A percentile compares a stretch with the other conserved stretches of the same genome.
These are phyloP conservation scores for Hymenotorrendiella dingleyae DNA, from an alignment of 2,329 filamentous ascomycete species.

Conservation along the genomic window DNA sequence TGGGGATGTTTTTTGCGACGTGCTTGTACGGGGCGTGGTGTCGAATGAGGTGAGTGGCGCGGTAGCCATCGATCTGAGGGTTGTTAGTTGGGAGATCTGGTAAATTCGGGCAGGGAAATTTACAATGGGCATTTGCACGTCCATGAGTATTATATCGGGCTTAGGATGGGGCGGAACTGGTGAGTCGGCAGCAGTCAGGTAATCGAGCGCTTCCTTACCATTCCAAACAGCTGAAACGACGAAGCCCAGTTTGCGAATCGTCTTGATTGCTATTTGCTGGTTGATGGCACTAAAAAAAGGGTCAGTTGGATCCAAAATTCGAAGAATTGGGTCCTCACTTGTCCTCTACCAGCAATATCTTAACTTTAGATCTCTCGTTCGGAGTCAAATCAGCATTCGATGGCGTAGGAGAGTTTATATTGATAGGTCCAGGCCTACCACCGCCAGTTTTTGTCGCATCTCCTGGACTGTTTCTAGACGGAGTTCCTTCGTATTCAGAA, in stretches of 20 bases:
- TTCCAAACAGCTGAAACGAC: slow-evolving; percentile 68
- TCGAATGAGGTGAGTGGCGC: slow-evolving; percentile 66
- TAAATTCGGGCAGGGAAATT: too few species aligned
- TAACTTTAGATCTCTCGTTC: slow-evolving; percentile 54
- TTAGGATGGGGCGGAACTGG: slow-evolving; percentile 21
- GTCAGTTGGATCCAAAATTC: too few species aligned
- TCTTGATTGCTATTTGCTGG: slow-evolving; percentile 70
- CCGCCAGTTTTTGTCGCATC: slow-evolving; percentile 7
- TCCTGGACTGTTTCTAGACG: slow-evolving; percentile 31
- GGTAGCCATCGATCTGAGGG: slow-evolving; percentile 77
- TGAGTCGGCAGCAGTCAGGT: slow-evolving; percentile 50
- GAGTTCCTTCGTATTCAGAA: slow-evolving; percentile 53
- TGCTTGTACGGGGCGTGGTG: slow-evolving; percentile 60
- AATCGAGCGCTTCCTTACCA: slow-evolving; percentile 72
- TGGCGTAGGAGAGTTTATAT: slow-evolving; percentile 24
- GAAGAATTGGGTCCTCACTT: slow-evolving; percentile 59
- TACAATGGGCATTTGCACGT: slow-evolving; percentile 70
- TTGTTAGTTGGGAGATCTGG: too few species aligned
- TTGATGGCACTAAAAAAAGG: slow-evolving; percentile 50
- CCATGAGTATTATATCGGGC: slow-evolving; percentile 74
- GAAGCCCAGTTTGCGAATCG: slow-evolving; percentile 68
- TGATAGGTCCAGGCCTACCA: slow-evolving; percentile 7
- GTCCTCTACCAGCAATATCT: slow-evolving; percentile 76
- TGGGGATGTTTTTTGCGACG: slow-evolving; percentile 57
- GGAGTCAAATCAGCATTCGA: slow-evolving; percentile 44